Evolutionary conservation across 2,329 filamentous ascomycete species (phyloP).

Genomic region (Harringtonia lauricola): DNA sequence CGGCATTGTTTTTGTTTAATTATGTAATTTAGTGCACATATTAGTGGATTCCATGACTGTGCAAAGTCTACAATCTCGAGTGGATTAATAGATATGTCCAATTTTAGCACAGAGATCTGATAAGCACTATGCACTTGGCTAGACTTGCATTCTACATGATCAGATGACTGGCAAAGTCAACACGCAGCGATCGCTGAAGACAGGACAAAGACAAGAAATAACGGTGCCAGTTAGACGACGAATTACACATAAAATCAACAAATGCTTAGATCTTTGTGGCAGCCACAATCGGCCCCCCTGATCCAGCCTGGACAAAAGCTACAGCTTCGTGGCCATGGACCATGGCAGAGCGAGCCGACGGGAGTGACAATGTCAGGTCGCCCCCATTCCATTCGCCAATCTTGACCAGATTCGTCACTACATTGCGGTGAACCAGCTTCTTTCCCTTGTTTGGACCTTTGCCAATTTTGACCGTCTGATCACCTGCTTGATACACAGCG

Average conservation of each 20-base stretch:
- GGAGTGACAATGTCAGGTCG: slow-evolving; percentile 16
- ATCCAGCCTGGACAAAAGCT: slow-evolving; percentile 2
- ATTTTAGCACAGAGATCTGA: too few species aligned
- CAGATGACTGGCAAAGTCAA: too few species aligned
- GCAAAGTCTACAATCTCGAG: too few species aligned
- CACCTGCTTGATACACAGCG: slow-evolving; percentile 15
- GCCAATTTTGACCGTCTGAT: slow-evolving; percentile 18
- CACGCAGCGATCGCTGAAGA: too few species aligned
- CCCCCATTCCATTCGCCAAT: slow-evolving; percentile 24
- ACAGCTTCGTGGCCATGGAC: slow-evolving; percentile 3
- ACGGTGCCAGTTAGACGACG: too few species aligned
- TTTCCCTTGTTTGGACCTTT: slow-evolving; percentile 24
- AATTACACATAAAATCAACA: neutral
- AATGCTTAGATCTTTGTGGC: slow-evolving; percentile 13
- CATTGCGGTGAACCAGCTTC: slow-evolving; percentile 21
- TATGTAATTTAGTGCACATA: too few species aligned
- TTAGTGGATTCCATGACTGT: too few species aligned
- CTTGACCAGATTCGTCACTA: slow-evolving; percentile 20
- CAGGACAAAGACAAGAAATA: too few species aligned
- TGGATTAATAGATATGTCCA: too few species aligned
- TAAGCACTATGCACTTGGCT: too few species aligned
- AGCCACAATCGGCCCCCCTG: slow-evolving; percentile 5
- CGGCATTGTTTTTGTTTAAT: too few species aligned
- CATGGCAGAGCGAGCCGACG: slow-evolving; percentile 12
- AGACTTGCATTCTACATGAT: too few species aligned